phyloP scores from a whole-genome alignment of 495 filamentous ascomycete species.

The Penicillium cinerascens region DNA sequence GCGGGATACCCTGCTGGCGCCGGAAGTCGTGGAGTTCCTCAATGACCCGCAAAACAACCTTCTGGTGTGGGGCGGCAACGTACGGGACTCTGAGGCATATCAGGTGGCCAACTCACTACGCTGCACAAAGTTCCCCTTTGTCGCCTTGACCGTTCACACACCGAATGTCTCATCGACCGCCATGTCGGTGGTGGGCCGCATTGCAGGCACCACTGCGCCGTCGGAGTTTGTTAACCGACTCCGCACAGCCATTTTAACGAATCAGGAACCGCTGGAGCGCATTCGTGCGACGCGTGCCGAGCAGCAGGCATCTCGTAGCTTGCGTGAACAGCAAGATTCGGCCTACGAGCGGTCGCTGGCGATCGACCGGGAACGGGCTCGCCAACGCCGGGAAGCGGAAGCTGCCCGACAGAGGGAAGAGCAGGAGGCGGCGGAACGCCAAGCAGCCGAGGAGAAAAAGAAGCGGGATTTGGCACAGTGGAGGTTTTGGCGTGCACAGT shows the following conservation, averaged over 20 bases:
- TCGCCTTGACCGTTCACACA: conserved; percentile 77
- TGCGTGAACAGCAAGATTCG: conserved; percentile 80
- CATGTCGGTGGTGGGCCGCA: conserved; percentile 80
- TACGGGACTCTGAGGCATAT: conserved; percentile 89
- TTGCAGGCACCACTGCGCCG: conserved; percentile 64
- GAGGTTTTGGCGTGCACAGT: conserved; percentile 73
- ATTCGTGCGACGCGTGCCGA: conserved; percentile 67
- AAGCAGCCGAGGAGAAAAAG: conserved; percentile 57
- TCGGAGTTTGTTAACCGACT: conserved; percentile 68
- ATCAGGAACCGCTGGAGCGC: conserved; percentile 63
- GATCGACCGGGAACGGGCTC: conserved; percentile 76
- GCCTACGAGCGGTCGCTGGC: conserved; percentile 91
- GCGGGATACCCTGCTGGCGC: conserved; percentile 71
- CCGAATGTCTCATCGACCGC: conserved; percentile 72
- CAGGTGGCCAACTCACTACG: conserved; percentile 79
- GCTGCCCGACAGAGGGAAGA: conserved; percentile 61
- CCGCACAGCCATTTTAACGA: conserved; percentile 62
- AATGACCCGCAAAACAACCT: conserved; percentile 69
- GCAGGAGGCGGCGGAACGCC: conserved; percentile 58
- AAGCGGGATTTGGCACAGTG: conserved; percentile 63
- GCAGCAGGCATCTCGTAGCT: conserved; percentile 69
- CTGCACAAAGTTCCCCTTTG: conserved; percentile 88
- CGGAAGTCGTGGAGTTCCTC: conserved; percentile 68
- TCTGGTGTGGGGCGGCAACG: conserved; percentile 85
- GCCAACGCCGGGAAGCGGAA: conserved; percentile 69